Percentiles rank a stretch among this genome's conserved stretches.
Evolutionary conservation across 345 rosid genomes (phyloP).

Genomic region (Eucalyptus sp.): DNA sequence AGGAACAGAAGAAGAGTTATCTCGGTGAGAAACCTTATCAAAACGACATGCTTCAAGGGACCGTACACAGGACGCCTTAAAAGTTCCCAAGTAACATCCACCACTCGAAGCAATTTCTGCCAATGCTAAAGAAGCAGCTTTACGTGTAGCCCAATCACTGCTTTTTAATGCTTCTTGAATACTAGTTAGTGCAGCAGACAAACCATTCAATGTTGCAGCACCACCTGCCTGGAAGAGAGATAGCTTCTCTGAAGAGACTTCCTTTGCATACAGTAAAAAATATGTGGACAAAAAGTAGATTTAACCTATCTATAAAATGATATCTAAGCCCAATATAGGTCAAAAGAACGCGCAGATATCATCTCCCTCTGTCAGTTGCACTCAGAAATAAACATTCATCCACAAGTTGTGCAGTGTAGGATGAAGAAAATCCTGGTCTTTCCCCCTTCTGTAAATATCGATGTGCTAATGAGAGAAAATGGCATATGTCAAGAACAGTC

Average conservation of each 20-base stretch:
- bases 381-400: not conserved
- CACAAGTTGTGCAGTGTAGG: not conserved
- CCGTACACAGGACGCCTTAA: conserved; percentile 55
- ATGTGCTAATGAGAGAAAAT: not conserved
- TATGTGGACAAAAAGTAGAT: not conserved
- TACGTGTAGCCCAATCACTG: conserved; percentile 86
- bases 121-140: conserved; percentile 79
- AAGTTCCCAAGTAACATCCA: conserved; percentile 49
- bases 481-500: not conserved
- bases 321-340: not conserved
- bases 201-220: conserved; percentile 42
- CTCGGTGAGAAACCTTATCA: conserved; percentile 46
- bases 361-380: not conserved
- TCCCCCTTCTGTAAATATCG: not conserved
- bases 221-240: conserved; percentile 72
- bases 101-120: conserved; percentile 67
- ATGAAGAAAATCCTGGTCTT: not conserved
- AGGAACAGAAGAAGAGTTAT: not conserved
- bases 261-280: not conserved
- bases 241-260: not conserved
- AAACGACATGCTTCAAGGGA: conserved; percentile 90
- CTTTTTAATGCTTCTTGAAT: conserved; percentile 70
- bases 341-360: not conserved
- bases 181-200: conserved; percentile 57
- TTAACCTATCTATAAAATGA: not conserved